Evolutionary conservation across 148 eudicot species (phyloP).

Genomic region (Talinum fruticosum): DNA sequence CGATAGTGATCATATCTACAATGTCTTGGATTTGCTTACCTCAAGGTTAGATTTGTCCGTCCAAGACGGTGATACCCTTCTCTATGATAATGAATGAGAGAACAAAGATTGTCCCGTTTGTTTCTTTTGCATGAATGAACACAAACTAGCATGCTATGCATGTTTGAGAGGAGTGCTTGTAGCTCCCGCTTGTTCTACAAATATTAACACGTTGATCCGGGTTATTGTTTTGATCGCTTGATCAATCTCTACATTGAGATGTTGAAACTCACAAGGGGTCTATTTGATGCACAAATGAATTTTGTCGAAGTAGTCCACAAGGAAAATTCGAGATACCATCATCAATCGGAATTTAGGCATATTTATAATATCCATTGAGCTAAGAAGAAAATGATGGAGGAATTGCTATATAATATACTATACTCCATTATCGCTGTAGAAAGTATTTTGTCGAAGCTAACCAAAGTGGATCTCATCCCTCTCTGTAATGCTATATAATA

Average conservation of each 20-base stretch:
- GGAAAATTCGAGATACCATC: not conserved
- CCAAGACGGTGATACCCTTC: constrained; percentile 36
- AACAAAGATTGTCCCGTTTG: not conserved
- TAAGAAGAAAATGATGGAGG: not conserved
- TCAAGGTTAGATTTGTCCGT: constrained; percentile 36
- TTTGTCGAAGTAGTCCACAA: not conserved
- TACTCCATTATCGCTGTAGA: no score
- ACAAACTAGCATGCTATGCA: not conserved
- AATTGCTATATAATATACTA: no score
- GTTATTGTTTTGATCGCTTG: not conserved
- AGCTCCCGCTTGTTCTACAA: no score
- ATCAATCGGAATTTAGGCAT: no score
- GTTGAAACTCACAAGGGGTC: not conserved
- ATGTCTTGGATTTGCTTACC: constrained; percentile 50
- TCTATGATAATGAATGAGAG: constrained; percentile 18
- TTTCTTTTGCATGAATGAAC: not conserved
- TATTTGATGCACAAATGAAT: not conserved
- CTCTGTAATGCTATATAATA: not conserved
- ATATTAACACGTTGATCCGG: no score
- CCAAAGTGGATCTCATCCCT: not conserved
- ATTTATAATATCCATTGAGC: no score
- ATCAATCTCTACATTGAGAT: not conserved
- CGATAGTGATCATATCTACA: constrained; percentile 41
- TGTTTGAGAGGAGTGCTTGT: not conserved
- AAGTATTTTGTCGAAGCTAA: no score